These are phyloP conservation scores for Yamadazyma sp. DNA, from an alignment of 805 yeast genomes.

Conservation along the genomic window DNA sequence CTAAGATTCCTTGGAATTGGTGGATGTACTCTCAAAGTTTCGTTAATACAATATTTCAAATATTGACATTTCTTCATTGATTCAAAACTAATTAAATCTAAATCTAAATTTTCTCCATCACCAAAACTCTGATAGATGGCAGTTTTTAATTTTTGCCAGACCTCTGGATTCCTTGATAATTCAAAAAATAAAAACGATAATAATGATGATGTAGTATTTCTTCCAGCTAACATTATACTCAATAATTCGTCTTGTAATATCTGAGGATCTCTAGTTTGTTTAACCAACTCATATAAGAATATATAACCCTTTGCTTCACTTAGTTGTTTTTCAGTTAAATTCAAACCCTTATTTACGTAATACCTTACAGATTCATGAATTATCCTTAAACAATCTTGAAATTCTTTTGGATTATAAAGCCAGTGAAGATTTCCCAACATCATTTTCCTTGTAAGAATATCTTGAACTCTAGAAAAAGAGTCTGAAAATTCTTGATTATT, in stretches of 20 bases:
- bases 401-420: slow-evolving; percentile 24
- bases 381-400: slow-evolving; percentile 24
- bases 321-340: slow-evolving; percentile 23
- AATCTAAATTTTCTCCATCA: slow-evolving; percentile 13
- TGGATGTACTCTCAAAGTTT: slow-evolving; percentile 31
- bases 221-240: slow-evolving; percentile 38
- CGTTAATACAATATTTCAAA: slow-evolving; percentile 29
- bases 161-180: slow-evolving; percentile 28
- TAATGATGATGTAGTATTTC: slow-evolving; percentile 36
- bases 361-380: slow-evolving; percentile 29
- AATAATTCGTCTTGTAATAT: slow-evolving; percentile 37
- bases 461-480: slow-evolving; percentile 35
- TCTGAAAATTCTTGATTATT: slow-evolving; percentile 14
- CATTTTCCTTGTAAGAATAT: slow-evolving; percentile 25
- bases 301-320: slow-evolving; percentile 27
- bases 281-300: slow-evolving; percentile 38
- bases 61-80: slow-evolving; percentile 31
- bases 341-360: slow-evolving; percentile 30
- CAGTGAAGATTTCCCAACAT: slow-evolving; percentile 26
- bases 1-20: slow-evolving; percentile 32
- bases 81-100: slow-evolving; percentile 30
- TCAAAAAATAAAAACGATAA: slow-evolving; percentile 30
- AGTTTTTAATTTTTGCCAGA: slow-evolving; percentile 25
- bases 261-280: slow-evolving; percentile 35
- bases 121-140: slow-evolving; percentile 27